Evolutionary conservation across 31 red algal species (phyloP).

Genomic region (Odonthalia washingtoniensis): DNA sequence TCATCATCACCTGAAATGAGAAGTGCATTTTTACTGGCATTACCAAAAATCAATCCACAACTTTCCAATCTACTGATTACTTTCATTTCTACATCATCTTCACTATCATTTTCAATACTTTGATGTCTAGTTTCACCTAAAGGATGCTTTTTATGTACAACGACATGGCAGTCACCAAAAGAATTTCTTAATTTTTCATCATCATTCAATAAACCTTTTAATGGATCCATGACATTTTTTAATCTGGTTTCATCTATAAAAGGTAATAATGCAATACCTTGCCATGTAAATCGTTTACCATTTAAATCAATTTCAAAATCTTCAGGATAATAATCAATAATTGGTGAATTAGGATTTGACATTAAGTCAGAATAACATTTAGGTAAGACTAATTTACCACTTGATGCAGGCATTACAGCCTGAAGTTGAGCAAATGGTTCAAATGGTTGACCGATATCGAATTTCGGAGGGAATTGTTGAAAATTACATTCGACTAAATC

Average conservation of each 20-base stretch:
- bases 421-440: conserved; percentile 87
- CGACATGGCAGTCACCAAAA: conserved; percentile 63
- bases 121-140: not conserved
- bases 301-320: conserved; percentile 95
- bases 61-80: conserved; percentile 22
- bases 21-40: conserved; percentile 29
- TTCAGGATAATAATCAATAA: conserved; percentile 94
- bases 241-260: conserved; percentile 92
- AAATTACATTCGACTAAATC: conserved; percentile 80
- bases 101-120: not conserved
- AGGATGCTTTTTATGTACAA: conserved; percentile 47
- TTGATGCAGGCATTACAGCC: conserved; percentile 88
- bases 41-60: conserved; percentile 60
- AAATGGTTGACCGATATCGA: conserved; percentile 86
- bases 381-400: conserved; percentile 79
- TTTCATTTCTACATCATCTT: conserved; percentile 13
- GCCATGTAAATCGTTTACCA: conserved; percentile 93
- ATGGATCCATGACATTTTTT: conserved; percentile 36
- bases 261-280: conserved; percentile 94
- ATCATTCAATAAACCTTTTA: conserved; percentile 47
- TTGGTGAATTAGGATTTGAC: conserved; percentile 72
- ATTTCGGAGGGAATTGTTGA: conserved; percentile 1
- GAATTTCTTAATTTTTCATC: conserved; percentile 66
- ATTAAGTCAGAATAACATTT: conserved; percentile 74
- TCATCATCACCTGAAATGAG: conserved; percentile 17